phyloP scores from a whole-genome alignment of 2,329 filamentous ascomycete species.

The Fusarium fracticaudum region DNA sequence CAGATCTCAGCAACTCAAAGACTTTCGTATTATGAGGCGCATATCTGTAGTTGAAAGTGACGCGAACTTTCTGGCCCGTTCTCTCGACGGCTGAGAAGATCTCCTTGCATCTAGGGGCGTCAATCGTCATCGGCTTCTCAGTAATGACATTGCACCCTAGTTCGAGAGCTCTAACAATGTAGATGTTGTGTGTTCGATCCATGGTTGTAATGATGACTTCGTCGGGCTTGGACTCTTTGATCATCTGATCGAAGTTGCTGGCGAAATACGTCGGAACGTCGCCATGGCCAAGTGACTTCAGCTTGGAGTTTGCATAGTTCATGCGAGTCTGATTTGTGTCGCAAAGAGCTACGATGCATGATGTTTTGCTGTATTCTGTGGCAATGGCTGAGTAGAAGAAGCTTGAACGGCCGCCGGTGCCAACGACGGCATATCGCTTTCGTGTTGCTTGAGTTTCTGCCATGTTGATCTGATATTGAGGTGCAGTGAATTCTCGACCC shows the following conservation, averaged over 20 bases:
- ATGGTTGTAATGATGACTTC: conserved; percentile 72
- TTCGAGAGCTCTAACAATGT: conserved; percentile 68
- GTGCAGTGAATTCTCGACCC: neutral
- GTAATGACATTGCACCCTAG: conserved; percentile 69
- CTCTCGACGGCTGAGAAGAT: conserved; percentile 52
- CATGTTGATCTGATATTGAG: neutral
- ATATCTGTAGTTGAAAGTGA: conserved; percentile 73
- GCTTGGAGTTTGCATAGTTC: conserved; percentile 62
- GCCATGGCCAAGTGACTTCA: conserved; percentile 57
- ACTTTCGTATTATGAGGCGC: conserved; percentile 72
- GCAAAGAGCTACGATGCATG: conserved; percentile 64
- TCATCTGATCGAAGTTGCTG: conserved; percentile 66
- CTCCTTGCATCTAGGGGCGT: conserved; percentile 61
- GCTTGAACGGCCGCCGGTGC: conserved; percentile 66
- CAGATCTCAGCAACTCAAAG: conserved; percentile 61
- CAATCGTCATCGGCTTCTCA: conserved; percentile 73
- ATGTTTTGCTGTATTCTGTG: conserved; percentile 59
- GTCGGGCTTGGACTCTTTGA: conserved; percentile 64
- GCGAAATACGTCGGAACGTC: conserved; percentile 64
- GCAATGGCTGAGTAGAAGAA: conserved; percentile 70
- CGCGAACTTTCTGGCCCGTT: conserved; percentile 58
- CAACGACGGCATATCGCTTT: conserved; percentile 65
- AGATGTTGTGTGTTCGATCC: conserved; percentile 68
- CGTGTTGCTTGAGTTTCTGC: conserved; percentile 18
- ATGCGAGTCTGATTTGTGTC: conserved; percentile 70